phyloP scores from a whole-genome alignment of 495 filamentous ascomycete genomes.

The Glonium stellatum region DNA sequence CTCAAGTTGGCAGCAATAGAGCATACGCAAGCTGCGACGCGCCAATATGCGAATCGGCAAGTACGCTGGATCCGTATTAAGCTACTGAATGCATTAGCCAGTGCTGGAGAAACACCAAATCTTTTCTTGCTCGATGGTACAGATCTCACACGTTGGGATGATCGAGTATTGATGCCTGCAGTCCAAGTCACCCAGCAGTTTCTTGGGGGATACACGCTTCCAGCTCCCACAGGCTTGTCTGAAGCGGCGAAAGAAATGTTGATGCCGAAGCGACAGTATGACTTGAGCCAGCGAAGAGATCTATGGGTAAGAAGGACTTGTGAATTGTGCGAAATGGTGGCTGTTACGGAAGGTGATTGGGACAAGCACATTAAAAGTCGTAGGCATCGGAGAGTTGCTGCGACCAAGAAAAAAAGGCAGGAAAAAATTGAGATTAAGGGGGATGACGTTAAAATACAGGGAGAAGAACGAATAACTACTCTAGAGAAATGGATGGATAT shows the following conservation, averaged over 20 bases:
- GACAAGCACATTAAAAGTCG: conserved; percentile 59
- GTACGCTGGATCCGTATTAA: conserved; percentile 81
- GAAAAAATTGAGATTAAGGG: neutral
- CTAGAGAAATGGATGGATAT: neutral
- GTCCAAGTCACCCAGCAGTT: conserved; percentile 54
- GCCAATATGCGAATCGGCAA: conserved; percentile 81
- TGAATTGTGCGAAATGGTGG: conserved; percentile 62
- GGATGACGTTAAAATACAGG: neutral
- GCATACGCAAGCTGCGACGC: conserved; percentile 66
- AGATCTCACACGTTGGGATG: conserved; percentile 49
- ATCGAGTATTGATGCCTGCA: conserved; percentile 57
- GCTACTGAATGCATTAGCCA: conserved; percentile 56
- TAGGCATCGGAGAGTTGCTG: conserved; percentile 25
- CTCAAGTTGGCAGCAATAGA: conserved; percentile 45
- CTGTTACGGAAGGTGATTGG: conserved; percentile 69
- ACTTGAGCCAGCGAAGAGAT: conserved; percentile 41
- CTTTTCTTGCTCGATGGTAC: conserved; percentile 74
- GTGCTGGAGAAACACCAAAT: conserved; percentile 43
- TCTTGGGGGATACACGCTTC: conserved; percentile 48
- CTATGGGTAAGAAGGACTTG: conserved; percentile 53
- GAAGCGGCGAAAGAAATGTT: conserved; percentile 51
- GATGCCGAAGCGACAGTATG: conserved; percentile 44
- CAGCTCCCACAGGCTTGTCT: conserved; percentile 57
- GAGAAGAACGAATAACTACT: neutral
- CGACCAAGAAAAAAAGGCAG: neutral